Evolutionary conservation across 805 yeast species (phyloP).

Genomic region (Ogataea haglerorum): DNA sequence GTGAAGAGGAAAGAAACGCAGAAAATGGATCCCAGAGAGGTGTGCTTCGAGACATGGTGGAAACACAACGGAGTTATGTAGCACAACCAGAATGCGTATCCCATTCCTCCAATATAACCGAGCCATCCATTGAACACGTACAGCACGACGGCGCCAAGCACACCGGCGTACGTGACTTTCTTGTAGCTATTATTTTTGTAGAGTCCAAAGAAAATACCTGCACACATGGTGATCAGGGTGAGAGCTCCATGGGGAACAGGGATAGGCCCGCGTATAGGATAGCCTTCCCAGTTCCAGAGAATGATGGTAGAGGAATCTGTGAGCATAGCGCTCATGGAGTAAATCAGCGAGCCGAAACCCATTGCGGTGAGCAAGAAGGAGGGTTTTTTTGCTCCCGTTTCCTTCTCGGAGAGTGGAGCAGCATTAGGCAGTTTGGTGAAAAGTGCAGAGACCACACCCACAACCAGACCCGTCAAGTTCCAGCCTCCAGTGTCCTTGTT

Average conservation of each 20-base stretch:
- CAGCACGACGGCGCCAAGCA: constrained; percentile 48
- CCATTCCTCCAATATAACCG: constrained; percentile 72
- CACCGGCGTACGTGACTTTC: constrained; percentile 35
- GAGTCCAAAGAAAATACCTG: constrained; percentile 52
- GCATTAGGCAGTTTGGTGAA: constrained; percentile 40
- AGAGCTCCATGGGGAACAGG: constrained; percentile 82
- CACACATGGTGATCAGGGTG: constrained; percentile 54
- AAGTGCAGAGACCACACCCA: constrained; percentile 64
- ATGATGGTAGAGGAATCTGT: constrained; percentile 83
- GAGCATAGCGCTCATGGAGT: constrained; percentile 67
- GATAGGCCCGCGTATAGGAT: constrained; percentile 78
- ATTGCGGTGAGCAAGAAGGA: constrained; percentile 49
- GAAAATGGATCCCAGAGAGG: constrained; percentile 52
- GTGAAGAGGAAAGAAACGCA: constrained; percentile 46
- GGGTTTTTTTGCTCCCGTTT: constrained; percentile 28
- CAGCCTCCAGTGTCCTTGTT: constrained; percentile 81
- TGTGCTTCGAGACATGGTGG: constrained; percentile 38
- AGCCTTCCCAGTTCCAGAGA: constrained; percentile 97
- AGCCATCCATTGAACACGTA: constrained; percentile 60
- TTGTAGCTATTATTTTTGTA: constrained; percentile 31
- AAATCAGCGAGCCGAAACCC: constrained; percentile 77
- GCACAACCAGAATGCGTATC: constrained; percentile 56
- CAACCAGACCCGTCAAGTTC: constrained; percentile 62
- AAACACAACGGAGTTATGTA: constrained; percentile 60
- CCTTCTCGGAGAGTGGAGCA: not conserved